Conservation (phyloP, 176 grass and related monocot genomes). For the Rhynchospora pubera region DNA sequence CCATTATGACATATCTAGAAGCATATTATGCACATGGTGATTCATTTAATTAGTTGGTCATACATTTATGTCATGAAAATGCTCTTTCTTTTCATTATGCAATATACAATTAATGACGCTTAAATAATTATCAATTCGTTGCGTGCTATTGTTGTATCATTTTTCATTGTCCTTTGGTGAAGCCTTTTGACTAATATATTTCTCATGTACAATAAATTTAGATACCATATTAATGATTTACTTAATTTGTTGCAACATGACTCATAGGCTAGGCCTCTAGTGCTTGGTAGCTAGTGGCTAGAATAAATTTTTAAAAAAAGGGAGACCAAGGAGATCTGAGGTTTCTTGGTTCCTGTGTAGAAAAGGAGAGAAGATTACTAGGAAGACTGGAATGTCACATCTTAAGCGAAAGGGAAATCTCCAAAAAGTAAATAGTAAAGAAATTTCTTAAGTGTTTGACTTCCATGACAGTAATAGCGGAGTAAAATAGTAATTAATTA, state of each 20-base stretch:
- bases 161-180: not conserved
- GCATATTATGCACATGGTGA: too few species aligned
- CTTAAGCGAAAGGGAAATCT: not conserved
- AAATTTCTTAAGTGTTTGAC: not conserved
- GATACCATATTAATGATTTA: not conserved
- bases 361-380: not conserved
- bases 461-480: not conserved
- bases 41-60: too few species aligned
- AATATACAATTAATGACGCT: not conserved
- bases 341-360: not conserved
- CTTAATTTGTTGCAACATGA: not conserved
- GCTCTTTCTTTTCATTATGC: not conserved
- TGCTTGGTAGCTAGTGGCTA: slow-evolving; percentile 5
- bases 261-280: not conserved
- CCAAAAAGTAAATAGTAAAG: not conserved
- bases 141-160: not conserved
- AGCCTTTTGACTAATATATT: not conserved
- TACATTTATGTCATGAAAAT: not conserved
- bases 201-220: not conserved
- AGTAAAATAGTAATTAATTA: not conserved
- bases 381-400: slow-evolving; percentile 16
- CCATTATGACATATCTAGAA: too few species aligned
- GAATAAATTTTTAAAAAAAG: too few species aligned
- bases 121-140: not conserved
- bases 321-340: not conserved